These are phyloP conservation scores for Thelephora aurantiotincta DNA, from an alignment of 768 basidiomycete genomes.

Conservation along the genomic window DNA sequence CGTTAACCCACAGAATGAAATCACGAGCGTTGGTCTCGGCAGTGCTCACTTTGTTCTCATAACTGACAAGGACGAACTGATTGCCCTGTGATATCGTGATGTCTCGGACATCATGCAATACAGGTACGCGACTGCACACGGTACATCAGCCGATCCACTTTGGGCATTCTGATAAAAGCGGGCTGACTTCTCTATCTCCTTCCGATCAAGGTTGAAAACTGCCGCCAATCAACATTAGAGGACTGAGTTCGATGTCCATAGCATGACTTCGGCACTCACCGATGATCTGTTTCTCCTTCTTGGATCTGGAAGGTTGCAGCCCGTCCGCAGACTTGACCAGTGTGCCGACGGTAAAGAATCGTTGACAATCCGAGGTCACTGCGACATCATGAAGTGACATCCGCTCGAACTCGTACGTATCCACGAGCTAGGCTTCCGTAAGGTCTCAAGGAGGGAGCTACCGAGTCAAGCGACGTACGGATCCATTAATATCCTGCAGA, in stretches of 20 bases:
- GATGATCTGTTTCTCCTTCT: conserved; percentile 59
- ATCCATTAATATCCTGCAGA: conserved; percentile 41
- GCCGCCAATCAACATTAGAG: background rate
- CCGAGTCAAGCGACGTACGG: conserved; percentile 19
- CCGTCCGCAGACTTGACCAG: conserved; percentile 48
- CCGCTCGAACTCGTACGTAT: conserved; percentile 40
- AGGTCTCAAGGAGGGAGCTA: background rate
- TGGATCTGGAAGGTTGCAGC: conserved; percentile 53
- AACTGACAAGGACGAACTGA: conserved; percentile 52
- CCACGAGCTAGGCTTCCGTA: conserved; percentile 26
- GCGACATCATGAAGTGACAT: conserved; percentile 61
- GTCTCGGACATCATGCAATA: conserved; percentile 59
- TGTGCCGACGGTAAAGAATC: conserved; percentile 56
- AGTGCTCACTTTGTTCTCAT: conserved; percentile 49
- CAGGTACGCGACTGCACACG: conserved; percentile 49
- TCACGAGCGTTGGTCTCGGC: background rate
- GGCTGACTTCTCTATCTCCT: conserved; percentile 51
- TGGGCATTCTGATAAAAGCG: background rate
- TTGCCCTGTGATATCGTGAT: conserved; percentile 51
- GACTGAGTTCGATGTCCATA: background rate
- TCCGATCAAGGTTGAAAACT: conserved; percentile 60
- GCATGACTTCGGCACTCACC: conserved; percentile 24
- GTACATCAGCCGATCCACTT: conserved; percentile 1
- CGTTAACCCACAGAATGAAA: background rate
- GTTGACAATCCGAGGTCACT: conserved; percentile 48